Evolutionary conservation across 2,329 filamentous ascomycete species (phyloP).

Genomic region (Cladobotryum protrusum): DNA sequence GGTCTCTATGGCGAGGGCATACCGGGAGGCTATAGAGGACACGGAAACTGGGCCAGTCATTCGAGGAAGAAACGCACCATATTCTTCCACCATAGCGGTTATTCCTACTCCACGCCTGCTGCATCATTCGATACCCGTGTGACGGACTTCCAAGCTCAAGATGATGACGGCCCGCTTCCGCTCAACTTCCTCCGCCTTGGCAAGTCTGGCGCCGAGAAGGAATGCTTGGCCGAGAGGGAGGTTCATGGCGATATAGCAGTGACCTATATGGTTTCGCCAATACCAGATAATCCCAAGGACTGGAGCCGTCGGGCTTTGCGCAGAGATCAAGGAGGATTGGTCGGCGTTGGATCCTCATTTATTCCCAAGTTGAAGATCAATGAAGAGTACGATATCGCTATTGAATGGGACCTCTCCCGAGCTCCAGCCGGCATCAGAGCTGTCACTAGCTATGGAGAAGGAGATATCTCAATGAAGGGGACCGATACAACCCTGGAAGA

Average conservation of each 20-base stretch:
- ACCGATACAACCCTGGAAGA: not conserved
- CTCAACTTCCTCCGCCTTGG: too few relatives aligned
- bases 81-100: too few relatives aligned
- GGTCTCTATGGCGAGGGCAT: too few relatives aligned
- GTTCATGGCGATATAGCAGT: slow-evolving; percentile 1
- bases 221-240: too few relatives aligned
- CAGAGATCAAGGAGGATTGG: not conserved
- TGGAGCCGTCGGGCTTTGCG: not conserved
- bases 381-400: not conserved
- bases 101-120: too few relatives aligned
- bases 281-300: not conserved
- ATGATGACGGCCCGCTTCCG: too few relatives aligned
- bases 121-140: too few relatives aligned
- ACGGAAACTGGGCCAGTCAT: too few relatives aligned
- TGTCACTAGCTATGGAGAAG: slow-evolving; percentile 2
- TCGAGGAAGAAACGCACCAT: too few relatives aligned
- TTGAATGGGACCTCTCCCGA: not conserved
- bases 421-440: not conserved
- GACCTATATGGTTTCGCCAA: not conserved
- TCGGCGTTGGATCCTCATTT: not conserved
- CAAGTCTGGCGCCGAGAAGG: too few relatives aligned
- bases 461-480: not conserved
- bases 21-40: too few relatives aligned
- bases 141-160: too few relatives aligned
- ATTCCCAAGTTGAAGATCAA: not conserved